Base-by-base conservation (phyloP, 2,329 filamentous ascomycete species). In the Cercospora berteroae region DNA sequence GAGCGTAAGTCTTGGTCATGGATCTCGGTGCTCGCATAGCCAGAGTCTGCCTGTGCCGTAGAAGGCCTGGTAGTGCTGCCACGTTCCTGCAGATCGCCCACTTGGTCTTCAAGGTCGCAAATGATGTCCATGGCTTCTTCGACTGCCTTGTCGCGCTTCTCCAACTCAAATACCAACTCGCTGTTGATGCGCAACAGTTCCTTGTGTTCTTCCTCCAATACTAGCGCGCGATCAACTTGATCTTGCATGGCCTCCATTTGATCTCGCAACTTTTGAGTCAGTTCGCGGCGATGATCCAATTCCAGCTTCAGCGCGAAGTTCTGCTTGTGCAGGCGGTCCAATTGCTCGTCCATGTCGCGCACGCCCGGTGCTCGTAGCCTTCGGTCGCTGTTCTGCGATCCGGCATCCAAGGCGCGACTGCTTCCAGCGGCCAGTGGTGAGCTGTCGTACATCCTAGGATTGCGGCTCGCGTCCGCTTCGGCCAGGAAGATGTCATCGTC, bases 261-360 rank as follows among this genome's bases (percentile, higher is more conserved):
- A 36, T 84, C 82, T 74, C 91, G 88, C 36, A 92, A 74, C 23
- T 80, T 80, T 8, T 82, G 83, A 73, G 90, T 88, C 63, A 85
- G 84, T 77, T 92, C 86, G 29, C 90, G 84, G 6, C 89, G 84
- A 74, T 92, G 89, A 72, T 86, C 91, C 0, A 93, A 78, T 75
- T 92, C 89, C 33, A 92, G 81, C 77, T 93, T 92, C 50, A 93
- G 82, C 71, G 91, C 89, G 72, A 92, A 93, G 74, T 92, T 93
- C 78, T 91, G 87, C 75, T 93, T 93, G 77, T 89, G 88, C 23
- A 92, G 79, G 1, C 83, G 88, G 4, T 89, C 90, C 62, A 92
- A 80, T 63, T 88, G 86, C 84, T 90, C 73, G 60, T 92, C 89
- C 81, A 90, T 88, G 72, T 91, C 89, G 74, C 89, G 89, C 6